These are phyloP conservation scores for Porcisia hertigi DNA, from an alignment of 208 protist species.

Conservation along the genomic window DNA sequence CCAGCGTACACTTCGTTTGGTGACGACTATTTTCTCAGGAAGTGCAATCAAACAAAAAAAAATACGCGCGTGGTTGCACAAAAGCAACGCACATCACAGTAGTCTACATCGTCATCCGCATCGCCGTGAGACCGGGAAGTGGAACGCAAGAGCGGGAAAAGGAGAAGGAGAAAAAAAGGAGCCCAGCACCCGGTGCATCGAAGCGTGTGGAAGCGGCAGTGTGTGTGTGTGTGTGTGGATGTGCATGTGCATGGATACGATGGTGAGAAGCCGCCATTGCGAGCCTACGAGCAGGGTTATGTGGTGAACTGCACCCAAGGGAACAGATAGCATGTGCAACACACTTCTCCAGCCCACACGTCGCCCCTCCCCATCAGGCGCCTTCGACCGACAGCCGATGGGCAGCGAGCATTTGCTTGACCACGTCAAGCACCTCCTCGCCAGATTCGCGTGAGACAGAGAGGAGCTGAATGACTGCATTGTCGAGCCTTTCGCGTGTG, in stretches of 20 bases:
- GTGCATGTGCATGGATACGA: background rate
- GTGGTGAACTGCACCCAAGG: background rate
- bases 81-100: background rate
- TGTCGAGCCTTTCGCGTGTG: conserved; percentile 39
- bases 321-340: background rate
- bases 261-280: background rate
- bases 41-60: background rate
- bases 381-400: conserved; percentile 27
- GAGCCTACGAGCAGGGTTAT: background rate
- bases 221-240: too few relatives aligned
- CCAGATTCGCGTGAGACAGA: conserved; percentile 39
- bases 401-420: conserved; percentile 33
- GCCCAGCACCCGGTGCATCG: background rate
- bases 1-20: too few relatives aligned
- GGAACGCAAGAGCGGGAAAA: too few relatives aligned
- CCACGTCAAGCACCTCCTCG: conserved; percentile 45
- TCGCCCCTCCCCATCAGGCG: background rate
- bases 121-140: background rate
- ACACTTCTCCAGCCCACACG: background rate
- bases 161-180: background rate
- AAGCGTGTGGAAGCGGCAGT: background rate
- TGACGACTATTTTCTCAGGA: too few relatives aligned
- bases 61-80: background rate
- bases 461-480: conserved; percentile 44
- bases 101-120: conserved; percentile 6